Evolutionary conservation across 371 early-diverging fungal species (phyloP).

Genomic region (Quaeritorhiza haematococci): DNA sequence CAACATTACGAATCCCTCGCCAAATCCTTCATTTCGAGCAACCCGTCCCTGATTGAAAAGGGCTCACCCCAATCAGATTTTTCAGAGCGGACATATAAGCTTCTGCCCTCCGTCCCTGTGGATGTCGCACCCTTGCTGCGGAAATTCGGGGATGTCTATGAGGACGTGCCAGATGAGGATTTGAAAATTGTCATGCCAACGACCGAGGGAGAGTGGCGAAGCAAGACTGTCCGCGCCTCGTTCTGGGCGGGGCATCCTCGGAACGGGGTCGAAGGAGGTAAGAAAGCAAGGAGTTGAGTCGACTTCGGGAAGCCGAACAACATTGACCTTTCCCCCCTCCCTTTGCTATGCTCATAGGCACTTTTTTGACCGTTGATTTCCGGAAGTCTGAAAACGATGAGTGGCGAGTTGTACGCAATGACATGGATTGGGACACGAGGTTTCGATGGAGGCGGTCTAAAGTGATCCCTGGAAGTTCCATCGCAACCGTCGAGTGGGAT

Average conservation of each 20-base stretch:
- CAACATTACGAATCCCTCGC: conserved; percentile 46
- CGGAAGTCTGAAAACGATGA: not conserved
- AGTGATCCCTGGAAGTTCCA: not conserved
- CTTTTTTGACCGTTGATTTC: conserved; percentile 1
- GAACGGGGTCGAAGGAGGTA: not conserved
- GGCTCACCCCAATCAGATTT: not conserved
- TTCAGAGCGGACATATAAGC: not conserved
- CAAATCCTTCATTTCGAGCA: conserved; percentile 3
- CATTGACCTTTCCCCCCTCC: too few relatives aligned
- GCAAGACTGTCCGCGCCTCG: not conserved
- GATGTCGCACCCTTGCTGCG: not conserved
- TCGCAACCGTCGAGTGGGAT: not conserved
- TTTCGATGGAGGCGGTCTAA: not conserved
- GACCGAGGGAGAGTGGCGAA: not conserved
- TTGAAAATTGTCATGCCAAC: not conserved
- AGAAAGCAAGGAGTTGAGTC: not conserved
- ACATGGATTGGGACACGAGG: not conserved
- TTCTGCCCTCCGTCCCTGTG: not conserved
- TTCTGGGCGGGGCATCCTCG: not conserved
- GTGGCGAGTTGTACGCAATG: not conserved
- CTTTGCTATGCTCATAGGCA: not conserved
- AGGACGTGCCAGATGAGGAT: not conserved
- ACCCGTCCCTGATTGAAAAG: not conserved
- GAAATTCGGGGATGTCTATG: conserved; percentile 12
- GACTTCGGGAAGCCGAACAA: not conserved